A percentile compares a stretch with the other conserved stretches of the same genome.
Evolutionary conservation across 2,329 filamentous ascomycete genomes (phyloP).

Genomic region (Kalaharituber pfeilii): DNA sequence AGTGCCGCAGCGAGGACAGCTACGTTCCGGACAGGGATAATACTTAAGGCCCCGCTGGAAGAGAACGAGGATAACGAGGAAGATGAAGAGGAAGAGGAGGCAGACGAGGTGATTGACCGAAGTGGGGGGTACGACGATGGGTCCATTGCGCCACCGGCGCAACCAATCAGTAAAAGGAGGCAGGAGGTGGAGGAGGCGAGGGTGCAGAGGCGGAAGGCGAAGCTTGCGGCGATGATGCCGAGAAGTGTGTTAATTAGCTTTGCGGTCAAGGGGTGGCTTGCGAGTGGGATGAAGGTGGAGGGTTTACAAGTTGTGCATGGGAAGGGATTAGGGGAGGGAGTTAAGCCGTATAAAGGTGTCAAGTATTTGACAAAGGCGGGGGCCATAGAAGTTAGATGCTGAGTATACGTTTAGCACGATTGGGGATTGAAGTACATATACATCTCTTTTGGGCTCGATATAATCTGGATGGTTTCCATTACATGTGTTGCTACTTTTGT

Average conservation of each 20-base stretch:
- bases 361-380: conserved; percentile 61
- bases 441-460: too few species aligned
- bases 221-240: conserved; percentile 64
- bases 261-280: conserved; percentile 49
- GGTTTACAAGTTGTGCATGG: conserved; percentile 53
- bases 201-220: conserved; percentile 40
- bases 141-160: conserved; percentile 19
- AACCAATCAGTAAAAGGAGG: conserved; percentile 25
- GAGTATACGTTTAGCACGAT: too few species aligned
- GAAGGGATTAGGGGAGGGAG: conserved; percentile 67
- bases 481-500: too few species aligned
- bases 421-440: too few species aligned
- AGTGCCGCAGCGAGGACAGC: conserved; percentile 13
- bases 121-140: conserved; percentile 5
- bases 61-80: conserved; percentile 31
- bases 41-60: conserved; percentile 22
- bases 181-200: conserved; percentile 30
- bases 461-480: too few species aligned
- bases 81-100: conserved; percentile 32
- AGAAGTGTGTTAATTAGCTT: conserved; percentile 59
- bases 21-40: conserved; percentile 20
- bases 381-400: conserved; percentile 33
- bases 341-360: conserved; percentile 94
- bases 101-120: conserved; percentile 16
- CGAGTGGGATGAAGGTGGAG: conserved; percentile 50